phyloP scores from a whole-genome alignment of 1,139 yeast genomes.

The Lodderomyces elongisporus region DNA sequence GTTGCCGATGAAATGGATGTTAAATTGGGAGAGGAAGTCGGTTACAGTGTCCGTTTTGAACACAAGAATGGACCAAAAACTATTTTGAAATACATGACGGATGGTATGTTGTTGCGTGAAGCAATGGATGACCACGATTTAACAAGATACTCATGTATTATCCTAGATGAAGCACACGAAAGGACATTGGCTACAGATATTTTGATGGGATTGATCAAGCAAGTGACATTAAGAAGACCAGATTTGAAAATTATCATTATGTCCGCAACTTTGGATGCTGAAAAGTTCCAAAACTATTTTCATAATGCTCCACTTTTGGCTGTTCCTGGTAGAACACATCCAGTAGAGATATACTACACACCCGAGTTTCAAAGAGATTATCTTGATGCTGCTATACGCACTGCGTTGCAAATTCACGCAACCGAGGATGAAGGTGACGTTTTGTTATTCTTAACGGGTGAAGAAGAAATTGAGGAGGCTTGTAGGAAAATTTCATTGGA shows the following conservation, averaged over 20 bases:
- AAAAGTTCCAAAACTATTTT: conserved; percentile 87
- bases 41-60: conserved; percentile 90
- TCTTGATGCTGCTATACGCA: conserved; percentile 88
- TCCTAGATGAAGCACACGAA: conserved; percentile 97
- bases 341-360: conserved; percentile 94
- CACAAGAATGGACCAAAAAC: conserved; percentile 80
- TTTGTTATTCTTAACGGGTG: conserved; percentile 87
- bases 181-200: conserved; percentile 96
- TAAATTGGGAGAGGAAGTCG: conserved; percentile 84
- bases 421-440: conserved; percentile 95
- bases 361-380: conserved; percentile 96
- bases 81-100: conserved; percentile 92
- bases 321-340: conserved; percentile 97
- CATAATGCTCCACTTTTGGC: conserved; percentile 90
- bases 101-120: conserved; percentile 95
- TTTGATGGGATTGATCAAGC: conserved; percentile 88
- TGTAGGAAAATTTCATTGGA: conserved; percentile 83
- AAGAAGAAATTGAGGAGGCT: conserved; percentile 97
- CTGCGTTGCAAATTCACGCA: conserved; percentile 93
- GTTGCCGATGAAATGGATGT: conserved; percentile 98
- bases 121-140: conserved; percentile 95
- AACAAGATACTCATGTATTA: conserved; percentile 77
- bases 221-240: conserved; percentile 71
- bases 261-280: conserved; percentile 98
- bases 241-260: conserved; percentile 89